Evolutionary conservation across 2,329 filamentous ascomycete genomes (phyloP).

Genomic region (Botrytis squamosa): DNA sequence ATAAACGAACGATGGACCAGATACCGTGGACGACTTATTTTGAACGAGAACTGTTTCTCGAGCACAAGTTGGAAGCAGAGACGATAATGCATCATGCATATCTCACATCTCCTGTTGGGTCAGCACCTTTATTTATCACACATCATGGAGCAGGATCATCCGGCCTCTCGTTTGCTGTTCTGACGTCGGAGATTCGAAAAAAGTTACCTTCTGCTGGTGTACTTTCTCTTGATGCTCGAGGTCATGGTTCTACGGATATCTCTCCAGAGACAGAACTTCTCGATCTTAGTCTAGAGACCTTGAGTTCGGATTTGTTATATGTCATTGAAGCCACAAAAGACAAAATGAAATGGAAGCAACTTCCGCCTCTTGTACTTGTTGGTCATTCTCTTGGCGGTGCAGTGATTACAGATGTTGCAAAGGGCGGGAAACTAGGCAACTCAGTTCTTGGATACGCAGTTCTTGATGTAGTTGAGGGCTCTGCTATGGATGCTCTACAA

Average conservation of each 20-base stretch:
- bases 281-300: constrained; percentile 70
- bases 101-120: constrained; percentile 71
- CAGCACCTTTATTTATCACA: constrained; percentile 82
- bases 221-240: constrained; percentile 80
- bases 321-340: constrained; percentile 66
- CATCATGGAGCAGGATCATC: constrained; percentile 96
- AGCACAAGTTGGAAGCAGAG: constrained; percentile 44
- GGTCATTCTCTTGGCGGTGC: constrained; percentile 93
- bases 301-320: constrained; percentile 70
- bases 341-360: constrained; percentile 67
- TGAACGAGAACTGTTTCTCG: constrained; percentile 78
- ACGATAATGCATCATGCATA: constrained; percentile 78
- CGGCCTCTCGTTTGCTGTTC: constrained; percentile 84
- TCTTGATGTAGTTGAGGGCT: constrained; percentile 93
- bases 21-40: constrained; percentile 85
- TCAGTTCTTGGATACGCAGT: constrained; percentile 82
- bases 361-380: constrained; percentile 78
- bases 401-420: constrained; percentile 81
- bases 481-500: constrained; percentile 88
- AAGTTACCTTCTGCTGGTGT: constrained; percentile 77
- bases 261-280: constrained; percentile 42
- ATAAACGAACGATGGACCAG: constrained; percentile 37
- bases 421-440: constrained; percentile 60
- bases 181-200: constrained; percentile 74
- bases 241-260: constrained; percentile 73